A percentile compares a stretch with the other conserved stretches of the same genome.
Evolutionary conservation across 495 filamentous ascomycete genomes (phyloP).

Genomic region (Trichoderma asperelloides): DNA sequence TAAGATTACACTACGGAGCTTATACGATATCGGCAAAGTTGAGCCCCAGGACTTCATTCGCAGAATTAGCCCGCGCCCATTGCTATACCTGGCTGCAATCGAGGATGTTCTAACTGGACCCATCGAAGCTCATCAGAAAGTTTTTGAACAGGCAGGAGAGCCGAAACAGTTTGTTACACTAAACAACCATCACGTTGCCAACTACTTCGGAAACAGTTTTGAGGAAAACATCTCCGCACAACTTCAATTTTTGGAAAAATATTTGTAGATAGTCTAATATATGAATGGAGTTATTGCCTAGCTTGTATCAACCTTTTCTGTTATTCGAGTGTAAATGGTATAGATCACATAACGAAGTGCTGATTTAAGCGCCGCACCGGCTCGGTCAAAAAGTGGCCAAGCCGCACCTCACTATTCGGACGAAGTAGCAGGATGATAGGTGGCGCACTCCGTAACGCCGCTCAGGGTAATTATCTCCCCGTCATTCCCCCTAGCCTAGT

Average conservation of each 20-base stretch:
- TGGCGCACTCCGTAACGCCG: no score
- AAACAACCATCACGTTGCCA: not conserved
- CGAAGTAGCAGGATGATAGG: not conserved
- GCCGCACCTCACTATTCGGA: not conserved
- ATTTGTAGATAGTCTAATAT: not conserved
- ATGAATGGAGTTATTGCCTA: no score
- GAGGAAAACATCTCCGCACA: not conserved
- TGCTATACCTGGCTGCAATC: slow-evolving; percentile 12
- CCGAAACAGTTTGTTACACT: slow-evolving; percentile 7
- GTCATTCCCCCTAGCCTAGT: not conserved
- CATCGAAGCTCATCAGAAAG: slow-evolving; percentile 10
- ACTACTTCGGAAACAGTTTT: not conserved
- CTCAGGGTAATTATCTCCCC: not conserved
- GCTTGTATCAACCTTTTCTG: no score
- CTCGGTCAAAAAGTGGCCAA: not conserved
- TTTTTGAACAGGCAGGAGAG: slow-evolving; percentile 8
- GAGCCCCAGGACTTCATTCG: slow-evolving; percentile 10
- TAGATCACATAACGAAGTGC: no score
- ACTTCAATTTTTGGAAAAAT: not conserved
- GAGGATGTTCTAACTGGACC: slow-evolving; percentile 12
- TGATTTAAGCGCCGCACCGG: not conserved
- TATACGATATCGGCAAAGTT: slow-evolving; percentile 14
- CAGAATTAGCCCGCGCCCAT: slow-evolving; percentile 10
- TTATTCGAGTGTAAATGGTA: no score
- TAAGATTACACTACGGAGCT: slow-evolving; percentile 10